Percentiles rank a stretch among this genome's conserved stretches.
These are phyloP conservation scores for Torulaspora delbrueckii DNA, from an alignment of 805 yeast genomes.

Conservation along the genomic window DNA sequence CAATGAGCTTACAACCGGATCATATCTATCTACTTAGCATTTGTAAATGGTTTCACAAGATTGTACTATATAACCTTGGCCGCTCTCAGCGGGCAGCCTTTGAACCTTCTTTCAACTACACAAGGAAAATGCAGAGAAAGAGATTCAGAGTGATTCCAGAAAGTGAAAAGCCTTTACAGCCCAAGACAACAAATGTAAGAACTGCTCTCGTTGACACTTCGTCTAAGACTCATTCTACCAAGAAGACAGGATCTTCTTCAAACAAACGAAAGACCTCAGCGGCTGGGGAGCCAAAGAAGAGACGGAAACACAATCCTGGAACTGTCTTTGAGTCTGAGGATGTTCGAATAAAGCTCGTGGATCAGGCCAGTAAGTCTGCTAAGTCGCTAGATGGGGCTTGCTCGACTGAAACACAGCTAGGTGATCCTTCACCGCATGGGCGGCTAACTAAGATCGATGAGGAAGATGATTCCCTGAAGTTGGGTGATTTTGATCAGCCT, in stretches of 20 bases:
- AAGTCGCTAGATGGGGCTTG: slow-evolving; percentile 4
- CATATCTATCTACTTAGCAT: background rate
- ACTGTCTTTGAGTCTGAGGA: slow-evolving; percentile 14
- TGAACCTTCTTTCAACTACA: background rate
- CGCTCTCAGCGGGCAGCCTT: slow-evolving; percentile 1
- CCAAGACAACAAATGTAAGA: slow-evolving; percentile 17
- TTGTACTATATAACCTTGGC: slow-evolving; percentile 1
- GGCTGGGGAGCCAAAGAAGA: background rate
- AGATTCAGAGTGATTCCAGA: slow-evolving; percentile 11
- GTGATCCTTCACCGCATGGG: slow-evolving; percentile 5
- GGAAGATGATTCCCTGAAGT: slow-evolving; percentile 20
- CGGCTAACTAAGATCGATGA: slow-evolving; percentile 14
- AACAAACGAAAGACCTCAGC: slow-evolving; percentile 7
- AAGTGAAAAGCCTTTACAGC: slow-evolving; percentile 16
- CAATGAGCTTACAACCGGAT: background rate
- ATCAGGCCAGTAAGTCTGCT: background rate
- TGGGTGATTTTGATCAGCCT: slow-evolving; percentile 30
- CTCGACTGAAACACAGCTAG: background rate
- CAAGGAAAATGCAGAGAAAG: slow-evolving; percentile 11
- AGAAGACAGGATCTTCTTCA: slow-evolving; percentile 1
- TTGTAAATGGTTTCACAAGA: background rate
- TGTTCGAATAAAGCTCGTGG: slow-evolving; percentile 10
- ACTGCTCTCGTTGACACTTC: background rate
- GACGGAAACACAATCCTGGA: background rate
- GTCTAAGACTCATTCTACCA: background rate